Evolutionary conservation across 768 basidiomycete species (phyloP), one percentile per base, ranked within the genome.

Genomic region (Chlorophyllum brunneum): DNA sequence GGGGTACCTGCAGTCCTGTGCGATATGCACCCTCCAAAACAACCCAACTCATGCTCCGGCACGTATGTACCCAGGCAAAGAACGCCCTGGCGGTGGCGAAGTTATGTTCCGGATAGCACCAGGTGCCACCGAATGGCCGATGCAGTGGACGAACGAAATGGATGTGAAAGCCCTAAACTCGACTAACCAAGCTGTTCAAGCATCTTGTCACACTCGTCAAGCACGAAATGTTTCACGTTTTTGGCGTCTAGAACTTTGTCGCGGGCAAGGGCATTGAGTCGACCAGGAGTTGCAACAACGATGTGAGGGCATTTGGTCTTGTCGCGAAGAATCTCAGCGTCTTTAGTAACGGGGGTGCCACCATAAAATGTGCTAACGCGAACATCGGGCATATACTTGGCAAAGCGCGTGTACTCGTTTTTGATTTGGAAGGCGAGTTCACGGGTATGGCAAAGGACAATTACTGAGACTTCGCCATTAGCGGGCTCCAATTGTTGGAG

Each of bases 131-230:
- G 69, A 67, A 70, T 66, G 70, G 68, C 61, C 62, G 69, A 65
- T 64, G 68, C 59, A 69, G 64, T 59, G 72, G 75, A 69, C 73
- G 74, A 78, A 72, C 73, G 69, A 64, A 74, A 74, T 70, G 63
- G 67, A 73, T 70, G 70, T 67, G 72, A 65, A 74, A 73, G 61
- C 75, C 81, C 80, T 80, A 53, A 53, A 53, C 43, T 53, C 78
- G 82, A 99, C 97, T 98, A 92, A 99, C 97, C 97, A 77, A 99
- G 94, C 84, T 94, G 90, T 82, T 99, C 97, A 69, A 99, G 88
- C 93, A 99, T 98, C 84, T 99, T 99, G 82, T 99, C 97, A 82
- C 97, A 99, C 78, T 99, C 97, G 82, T 99, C 97, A 70, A 99
- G 78, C 52, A 97, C 94, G 73, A 99, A 99, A 78, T 98, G 95